These are phyloP conservation scores for Botrytis fragariae DNA, from an alignment of 2,329 filamentous ascomycete species.

Conservation along the genomic window DNA sequence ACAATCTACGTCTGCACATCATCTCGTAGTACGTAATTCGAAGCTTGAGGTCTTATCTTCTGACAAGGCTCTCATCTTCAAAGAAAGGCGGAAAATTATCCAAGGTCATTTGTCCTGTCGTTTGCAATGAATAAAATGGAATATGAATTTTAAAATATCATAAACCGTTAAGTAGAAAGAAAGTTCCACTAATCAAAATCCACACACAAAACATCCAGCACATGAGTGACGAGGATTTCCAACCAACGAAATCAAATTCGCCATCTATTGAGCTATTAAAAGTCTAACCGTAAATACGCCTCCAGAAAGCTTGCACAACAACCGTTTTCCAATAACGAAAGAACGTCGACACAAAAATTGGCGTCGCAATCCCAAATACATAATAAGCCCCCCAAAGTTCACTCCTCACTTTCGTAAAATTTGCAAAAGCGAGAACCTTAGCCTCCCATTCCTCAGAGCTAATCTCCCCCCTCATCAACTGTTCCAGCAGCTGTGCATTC, in stretches of 20 bases:
- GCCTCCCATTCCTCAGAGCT: not conserved
- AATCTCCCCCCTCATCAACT: conserved; percentile 16
- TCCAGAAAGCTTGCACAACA: not conserved
- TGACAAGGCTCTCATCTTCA: no score
- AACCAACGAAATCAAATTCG: not conserved
- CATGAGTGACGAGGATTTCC: not conserved
- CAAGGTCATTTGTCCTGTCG: no score
- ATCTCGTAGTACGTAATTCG: no score
- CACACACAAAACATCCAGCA: not conserved
- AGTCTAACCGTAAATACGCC: not conserved
- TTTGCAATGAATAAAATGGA: no score
- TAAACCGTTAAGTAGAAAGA: no score
- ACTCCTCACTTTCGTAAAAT: not conserved
- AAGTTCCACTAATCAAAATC: no score
- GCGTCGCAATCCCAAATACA: not conserved
- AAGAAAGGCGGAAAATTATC: no score
- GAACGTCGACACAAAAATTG: not conserved
- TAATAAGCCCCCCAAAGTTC: conserved; percentile 18
- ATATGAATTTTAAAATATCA: no score
- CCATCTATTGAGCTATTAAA: not conserved
- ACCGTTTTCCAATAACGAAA: not conserved
- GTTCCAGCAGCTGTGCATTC: conserved; percentile 11
- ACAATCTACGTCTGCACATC: no score
- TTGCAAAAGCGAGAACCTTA: not conserved
- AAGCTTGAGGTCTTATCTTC: no score